Conservation (phyloP, 257 asterid species). For the Solanum chilense region DNA sequence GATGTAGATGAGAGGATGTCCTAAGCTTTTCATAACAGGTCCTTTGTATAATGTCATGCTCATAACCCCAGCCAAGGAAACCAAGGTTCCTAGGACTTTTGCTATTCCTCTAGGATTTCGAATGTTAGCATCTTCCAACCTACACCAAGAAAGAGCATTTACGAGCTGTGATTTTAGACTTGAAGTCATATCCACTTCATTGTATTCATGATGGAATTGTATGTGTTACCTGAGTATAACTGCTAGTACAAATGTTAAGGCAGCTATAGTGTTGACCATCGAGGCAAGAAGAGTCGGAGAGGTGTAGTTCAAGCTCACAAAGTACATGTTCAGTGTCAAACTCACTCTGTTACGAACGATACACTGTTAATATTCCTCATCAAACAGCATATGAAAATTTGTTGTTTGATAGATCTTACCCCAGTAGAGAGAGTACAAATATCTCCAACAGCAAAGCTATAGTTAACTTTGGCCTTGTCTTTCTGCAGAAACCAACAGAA, state of each 20-base stretch:
- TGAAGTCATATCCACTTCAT: not conserved
- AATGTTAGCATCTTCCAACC: constrained; percentile 50
- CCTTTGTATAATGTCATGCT: constrained; percentile 67
- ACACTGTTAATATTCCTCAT: not conserved
- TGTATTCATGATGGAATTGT: not conserved
- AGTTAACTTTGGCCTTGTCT: constrained; percentile 49
- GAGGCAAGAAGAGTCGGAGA: constrained; percentile 65
- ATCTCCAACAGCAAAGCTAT: constrained; percentile 37
- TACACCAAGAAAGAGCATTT: not conserved
- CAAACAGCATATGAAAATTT: not conserved
- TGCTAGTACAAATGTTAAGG: constrained; percentile 61
- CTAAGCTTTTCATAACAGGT: constrained; percentile 25
- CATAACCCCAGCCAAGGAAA: constrained; percentile 65
- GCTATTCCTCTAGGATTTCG: constrained; percentile 48
- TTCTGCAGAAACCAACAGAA: constrained; percentile 26
- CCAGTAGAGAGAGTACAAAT: constrained; percentile 46
- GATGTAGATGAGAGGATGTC: constrained; percentile 25
- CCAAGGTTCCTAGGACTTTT: constrained; percentile 42
- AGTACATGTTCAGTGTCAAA: constrained; percentile 64
- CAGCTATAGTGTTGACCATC: constrained; percentile 54
- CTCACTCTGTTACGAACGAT: constrained; percentile 36
- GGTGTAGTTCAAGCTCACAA: constrained; percentile 45
- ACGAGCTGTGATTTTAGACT: not conserved
- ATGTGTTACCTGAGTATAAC: constrained; percentile 47
- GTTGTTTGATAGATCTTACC: constrained; percentile 23